Evolutionary conservation across 2,329 filamentous ascomycete genomes (phyloP).

Genomic region (Scedosporium dehoogii): DNA sequence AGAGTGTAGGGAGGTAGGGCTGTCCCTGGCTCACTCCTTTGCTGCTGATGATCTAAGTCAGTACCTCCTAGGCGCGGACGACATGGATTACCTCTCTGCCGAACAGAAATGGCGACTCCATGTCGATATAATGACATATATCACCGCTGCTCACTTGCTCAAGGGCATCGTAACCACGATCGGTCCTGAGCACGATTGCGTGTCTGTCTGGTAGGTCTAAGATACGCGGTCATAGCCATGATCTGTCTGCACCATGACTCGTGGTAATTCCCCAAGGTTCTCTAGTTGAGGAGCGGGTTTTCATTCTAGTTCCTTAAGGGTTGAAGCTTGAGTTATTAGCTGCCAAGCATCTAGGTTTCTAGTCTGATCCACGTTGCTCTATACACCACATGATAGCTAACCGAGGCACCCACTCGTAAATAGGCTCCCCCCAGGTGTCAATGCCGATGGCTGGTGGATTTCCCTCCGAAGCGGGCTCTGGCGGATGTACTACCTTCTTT

Average conservation of each 20-base stretch:
- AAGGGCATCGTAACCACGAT: conserved; percentile 66
- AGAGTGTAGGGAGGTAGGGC: conserved; percentile 62
- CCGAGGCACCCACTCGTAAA: conserved; percentile 2
- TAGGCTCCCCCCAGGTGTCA: conserved; percentile 66
- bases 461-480: conserved; percentile 67
- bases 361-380: neutral
- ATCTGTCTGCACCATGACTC: neutral
- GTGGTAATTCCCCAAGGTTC: neutral
- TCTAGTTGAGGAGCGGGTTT: neutral
- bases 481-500: conserved; percentile 66
- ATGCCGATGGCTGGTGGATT: conserved; percentile 65
- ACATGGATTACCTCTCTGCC: conserved; percentile 50
- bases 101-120: conserved; percentile 69
- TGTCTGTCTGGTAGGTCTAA: conserved; percentile 62
- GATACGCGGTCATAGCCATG: neutral
- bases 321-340: no score
- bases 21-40: conserved; percentile 69
- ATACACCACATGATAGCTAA: neutral
- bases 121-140: conserved; percentile 66
- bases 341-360: no score
- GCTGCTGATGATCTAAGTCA: conserved; percentile 61
- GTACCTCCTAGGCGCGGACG: conserved; percentile 66
- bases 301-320: neutral
- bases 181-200: conserved; percentile 65
- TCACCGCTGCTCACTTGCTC: conserved; percentile 64